Evolutionary conservation across 1,284 basidiomycete genomes (phyloP).

Genomic region (Marasmius fiardii): DNA sequence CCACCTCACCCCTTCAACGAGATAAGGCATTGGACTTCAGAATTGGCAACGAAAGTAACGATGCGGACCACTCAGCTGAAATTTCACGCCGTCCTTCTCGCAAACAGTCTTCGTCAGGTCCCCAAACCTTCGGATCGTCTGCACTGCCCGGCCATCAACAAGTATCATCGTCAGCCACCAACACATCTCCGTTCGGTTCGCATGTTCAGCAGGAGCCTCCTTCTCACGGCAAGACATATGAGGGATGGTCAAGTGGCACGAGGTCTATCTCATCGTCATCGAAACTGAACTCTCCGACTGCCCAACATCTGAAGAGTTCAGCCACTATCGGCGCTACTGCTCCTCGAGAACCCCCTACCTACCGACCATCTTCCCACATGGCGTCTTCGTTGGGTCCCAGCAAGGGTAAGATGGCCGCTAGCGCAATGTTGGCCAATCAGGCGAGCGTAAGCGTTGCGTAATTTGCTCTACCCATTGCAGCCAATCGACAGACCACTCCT

Average conservation of each 20-base stretch:
- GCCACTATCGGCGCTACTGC: background rate
- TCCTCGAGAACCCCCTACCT: background rate
- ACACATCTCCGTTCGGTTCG: background rate
- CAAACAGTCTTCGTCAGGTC: background rate
- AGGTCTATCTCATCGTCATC: background rate
- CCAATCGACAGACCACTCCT: too few relatives aligned
- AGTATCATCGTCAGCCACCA: background rate
- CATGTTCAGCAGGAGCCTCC: slow-evolving; percentile 1
- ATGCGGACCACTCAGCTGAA: background rate
- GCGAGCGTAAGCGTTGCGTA: slow-evolving; percentile 6
- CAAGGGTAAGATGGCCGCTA: slow-evolving; percentile 6
- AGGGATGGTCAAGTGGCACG: background rate
- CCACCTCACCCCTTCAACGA: background rate
- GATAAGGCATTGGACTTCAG: background rate
- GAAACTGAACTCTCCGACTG: background rate
- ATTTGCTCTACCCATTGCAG: background rate
- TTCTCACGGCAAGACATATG: background rate
- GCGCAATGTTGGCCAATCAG: slow-evolving; percentile 3
- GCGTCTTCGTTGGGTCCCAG: slow-evolving; percentile 1
- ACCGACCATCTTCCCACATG: background rate
- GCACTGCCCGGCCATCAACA: background rate
- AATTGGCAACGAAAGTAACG: background rate
- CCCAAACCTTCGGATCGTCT: background rate
- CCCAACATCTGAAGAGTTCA: background rate
- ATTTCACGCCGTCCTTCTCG: background rate